Evolutionary conservation across 1,139 yeast genomes (phyloP).

Genomic region (Suzukiozyma palmioleophila): DNA sequence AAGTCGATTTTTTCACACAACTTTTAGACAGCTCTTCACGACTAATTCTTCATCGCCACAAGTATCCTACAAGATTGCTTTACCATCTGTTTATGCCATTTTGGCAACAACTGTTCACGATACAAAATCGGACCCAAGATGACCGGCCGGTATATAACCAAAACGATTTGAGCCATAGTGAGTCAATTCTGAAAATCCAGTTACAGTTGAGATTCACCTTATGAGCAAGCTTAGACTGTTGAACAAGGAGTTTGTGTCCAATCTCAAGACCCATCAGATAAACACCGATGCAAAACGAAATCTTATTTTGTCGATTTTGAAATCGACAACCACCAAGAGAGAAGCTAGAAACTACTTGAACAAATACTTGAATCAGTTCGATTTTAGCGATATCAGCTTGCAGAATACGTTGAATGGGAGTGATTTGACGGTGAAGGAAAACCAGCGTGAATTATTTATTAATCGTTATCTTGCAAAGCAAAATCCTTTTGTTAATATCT

Average conservation of each 20-base stretch:
- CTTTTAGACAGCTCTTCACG: too few species aligned
- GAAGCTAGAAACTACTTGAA: conserved; percentile 65
- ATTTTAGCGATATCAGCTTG: conserved; percentile 17
- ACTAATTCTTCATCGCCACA: too few species aligned
- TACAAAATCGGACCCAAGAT: too few species aligned
- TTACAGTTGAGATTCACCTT: not conserved
- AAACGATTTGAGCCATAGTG: too few species aligned
- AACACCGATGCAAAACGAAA: conserved; percentile 42
- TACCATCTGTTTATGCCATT: too few species aligned
- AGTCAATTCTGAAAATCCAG: too few species aligned
- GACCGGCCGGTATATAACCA: too few species aligned
- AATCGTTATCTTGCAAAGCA: conserved; percentile 36
- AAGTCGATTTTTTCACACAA: too few species aligned
- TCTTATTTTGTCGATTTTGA: conserved; percentile 62
- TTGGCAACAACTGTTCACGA: too few species aligned
- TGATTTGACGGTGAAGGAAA: conserved; percentile 17
- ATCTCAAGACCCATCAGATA: conserved; percentile 29
- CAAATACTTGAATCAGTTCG: conserved; percentile 50
- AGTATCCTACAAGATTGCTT: too few species aligned
- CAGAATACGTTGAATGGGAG: conserved; percentile 7
- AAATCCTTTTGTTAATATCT: conserved; percentile 31
- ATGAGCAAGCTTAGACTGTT: conserved; percentile 32
- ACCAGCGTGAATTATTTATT: conserved; percentile 36
- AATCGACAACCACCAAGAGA: conserved; percentile 72
- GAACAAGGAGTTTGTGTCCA: conserved; percentile 35